phyloP scores from a whole-genome alignment of 2,329 filamentous ascomycete species.

The Calonectria pseudoreteaudii region DNA sequence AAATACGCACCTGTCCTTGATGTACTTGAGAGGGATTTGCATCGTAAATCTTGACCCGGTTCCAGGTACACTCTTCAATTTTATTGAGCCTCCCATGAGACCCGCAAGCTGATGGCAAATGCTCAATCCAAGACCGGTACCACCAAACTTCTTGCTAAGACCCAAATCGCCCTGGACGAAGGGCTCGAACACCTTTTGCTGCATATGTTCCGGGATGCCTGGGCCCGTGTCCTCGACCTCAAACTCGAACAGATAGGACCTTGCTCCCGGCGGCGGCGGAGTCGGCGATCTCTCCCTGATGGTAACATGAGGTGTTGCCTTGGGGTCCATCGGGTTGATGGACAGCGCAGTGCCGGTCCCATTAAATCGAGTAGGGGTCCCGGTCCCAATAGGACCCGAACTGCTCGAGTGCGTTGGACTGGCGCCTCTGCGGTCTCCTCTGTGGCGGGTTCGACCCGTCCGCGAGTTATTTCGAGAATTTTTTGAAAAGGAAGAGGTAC shows the following conservation, averaged over 20 bases:
- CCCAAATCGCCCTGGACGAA: conserved; percentile 95
- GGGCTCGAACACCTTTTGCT: conserved; percentile 89
- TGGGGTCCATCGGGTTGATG: conserved; percentile 73
- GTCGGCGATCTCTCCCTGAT: conserved; percentile 68
- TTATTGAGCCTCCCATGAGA: conserved; percentile 84
- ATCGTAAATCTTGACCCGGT: conserved; percentile 86
- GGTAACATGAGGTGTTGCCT: conserved; percentile 59
- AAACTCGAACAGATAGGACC: conserved; percentile 83
- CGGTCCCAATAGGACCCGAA: conserved; percentile 52
- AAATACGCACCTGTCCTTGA: conserved; percentile 66
- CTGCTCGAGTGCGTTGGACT: conserved; percentile 63
- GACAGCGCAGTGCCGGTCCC: conserved; percentile 64
- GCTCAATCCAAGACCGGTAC: conserved; percentile 87
- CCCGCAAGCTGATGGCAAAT: conserved; percentile 89
- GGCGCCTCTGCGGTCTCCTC: conserved; percentile 54
- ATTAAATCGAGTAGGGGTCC: conserved; percentile 40
- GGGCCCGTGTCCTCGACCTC: conserved; percentile 90
- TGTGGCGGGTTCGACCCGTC: conserved; percentile 55
- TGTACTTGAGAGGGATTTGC: conserved; percentile 82
- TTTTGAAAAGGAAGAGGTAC: conserved; percentile 65
- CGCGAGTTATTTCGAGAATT: conserved; percentile 59
- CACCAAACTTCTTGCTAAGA: conserved; percentile 89
- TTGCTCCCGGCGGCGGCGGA: conserved; percentile 71
- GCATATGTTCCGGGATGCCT: conserved; percentile 82
- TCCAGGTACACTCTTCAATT: conserved; percentile 76